Conservation (phyloP, 345 rosid genomes). For the Eucalyptus camaldulensis region DNA sequence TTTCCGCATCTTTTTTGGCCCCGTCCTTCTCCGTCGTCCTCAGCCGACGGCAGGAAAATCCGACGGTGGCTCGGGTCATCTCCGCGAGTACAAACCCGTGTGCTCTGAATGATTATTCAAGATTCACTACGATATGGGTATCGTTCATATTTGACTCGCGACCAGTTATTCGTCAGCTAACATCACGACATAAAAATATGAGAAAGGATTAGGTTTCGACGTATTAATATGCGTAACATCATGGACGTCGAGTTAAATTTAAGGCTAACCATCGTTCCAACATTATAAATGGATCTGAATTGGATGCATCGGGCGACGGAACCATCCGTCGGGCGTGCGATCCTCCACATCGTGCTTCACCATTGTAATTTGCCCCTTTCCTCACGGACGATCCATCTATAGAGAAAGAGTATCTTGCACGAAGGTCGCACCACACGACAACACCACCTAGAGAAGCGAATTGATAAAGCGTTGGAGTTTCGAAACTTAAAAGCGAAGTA, state of each 20-base stretch:
- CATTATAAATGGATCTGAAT: neutral
- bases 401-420: neutral
- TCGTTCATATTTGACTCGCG: fast-evolving
- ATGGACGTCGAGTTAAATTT: too few relatives aligned
- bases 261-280: neutral
- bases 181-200: fast-evolving
- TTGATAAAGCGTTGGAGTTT: neutral
- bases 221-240: neutral
- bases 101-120: neutral
- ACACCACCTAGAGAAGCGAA: neutral
- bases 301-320: neutral
- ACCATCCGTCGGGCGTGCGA: neutral
- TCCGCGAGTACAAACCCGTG: fast-evolving
- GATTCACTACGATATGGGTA: fast-evolving
- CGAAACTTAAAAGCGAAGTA: neutral
- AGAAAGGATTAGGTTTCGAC: fast-evolving
- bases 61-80: neutral
- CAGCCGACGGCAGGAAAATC: neutral
- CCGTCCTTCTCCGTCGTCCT: neutral
- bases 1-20: neutral
- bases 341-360: neutral
- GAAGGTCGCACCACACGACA: neutral
- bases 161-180: fast-evolving
- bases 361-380: neutral
- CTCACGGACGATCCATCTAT: neutral